Percentiles rank a stretch among this genome's conserved stretches.
These are phyloP conservation scores for Solanum habrochaites DNA, from an alignment of 257 asterid genomes.

Conservation along the genomic window DNA sequence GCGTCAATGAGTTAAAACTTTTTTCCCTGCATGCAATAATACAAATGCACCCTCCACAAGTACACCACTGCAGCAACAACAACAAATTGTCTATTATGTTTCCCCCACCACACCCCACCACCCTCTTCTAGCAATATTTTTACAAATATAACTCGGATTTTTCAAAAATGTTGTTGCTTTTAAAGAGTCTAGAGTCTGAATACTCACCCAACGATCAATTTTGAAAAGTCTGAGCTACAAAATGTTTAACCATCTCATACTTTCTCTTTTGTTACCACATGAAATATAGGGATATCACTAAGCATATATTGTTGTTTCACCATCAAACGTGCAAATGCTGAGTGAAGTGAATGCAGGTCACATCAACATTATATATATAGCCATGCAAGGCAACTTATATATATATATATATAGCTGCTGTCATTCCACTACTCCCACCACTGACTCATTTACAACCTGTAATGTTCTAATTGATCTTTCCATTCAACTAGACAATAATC, in stretches of 20 bases:
- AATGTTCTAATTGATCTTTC: neutral
- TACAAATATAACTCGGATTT: neutral
- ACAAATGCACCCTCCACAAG: neutral
- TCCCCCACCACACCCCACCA: neutral
- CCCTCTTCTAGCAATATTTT: neutral
- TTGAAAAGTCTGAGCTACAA: neutral
- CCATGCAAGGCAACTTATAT: neutral
- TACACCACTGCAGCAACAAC: neutral
- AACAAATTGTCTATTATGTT: neutral
- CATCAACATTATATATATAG: neutral
- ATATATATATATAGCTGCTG: neutral
- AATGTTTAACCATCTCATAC: neutral
- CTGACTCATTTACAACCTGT: neutral
- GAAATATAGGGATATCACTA: neutral
- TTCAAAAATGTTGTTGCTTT: neutral
- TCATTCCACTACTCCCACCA: neutral
- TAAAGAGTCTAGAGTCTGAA: neutral
- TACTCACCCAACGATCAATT: neutral
- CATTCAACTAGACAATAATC: neutral
- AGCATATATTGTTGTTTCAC: neutral
- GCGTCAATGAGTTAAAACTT: neutral
- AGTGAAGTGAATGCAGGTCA: neutral
- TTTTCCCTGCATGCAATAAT: constrained; percentile 25
- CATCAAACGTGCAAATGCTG: neutral
- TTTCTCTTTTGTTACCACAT: neutral